These are phyloP conservation scores for Citrus reticulata DNA, from an alignment of 345 rosid species.

Conservation along the genomic window DNA sequence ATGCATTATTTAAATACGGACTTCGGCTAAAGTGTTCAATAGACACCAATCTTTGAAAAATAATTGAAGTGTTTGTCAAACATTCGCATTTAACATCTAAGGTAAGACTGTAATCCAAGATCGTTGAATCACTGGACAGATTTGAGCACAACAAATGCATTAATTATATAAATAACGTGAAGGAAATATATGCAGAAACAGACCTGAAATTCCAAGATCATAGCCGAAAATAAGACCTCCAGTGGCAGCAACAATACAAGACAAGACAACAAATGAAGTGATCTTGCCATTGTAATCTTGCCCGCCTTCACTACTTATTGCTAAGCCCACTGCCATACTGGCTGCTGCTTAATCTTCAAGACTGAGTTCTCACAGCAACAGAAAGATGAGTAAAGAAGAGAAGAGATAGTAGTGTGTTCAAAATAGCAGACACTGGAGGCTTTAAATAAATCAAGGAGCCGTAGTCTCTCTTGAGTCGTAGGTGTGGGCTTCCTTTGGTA, in stretches of 20 bases:
- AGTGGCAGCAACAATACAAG: constrained; percentile 84
- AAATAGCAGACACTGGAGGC: neutral
- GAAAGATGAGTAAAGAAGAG: neutral
- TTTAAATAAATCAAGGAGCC: neutral
- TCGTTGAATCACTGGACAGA: too few species aligned
- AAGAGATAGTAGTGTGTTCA: neutral
- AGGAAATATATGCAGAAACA: neutral
- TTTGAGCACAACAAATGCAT: too few species aligned
- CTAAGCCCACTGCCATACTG: constrained; percentile 45
- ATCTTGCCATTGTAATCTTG: constrained; percentile 45
- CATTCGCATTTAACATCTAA: too few species aligned
- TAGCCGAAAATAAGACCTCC: constrained; percentile 90
- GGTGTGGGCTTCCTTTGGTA: neutral
- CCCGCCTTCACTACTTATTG: constrained; percentile 16
- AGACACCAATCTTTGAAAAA: too few species aligned
- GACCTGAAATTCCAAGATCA: constrained; percentile 81
- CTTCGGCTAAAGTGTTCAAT: too few species aligned
- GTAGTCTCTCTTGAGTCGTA: neutral
- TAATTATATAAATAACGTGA: neutral
- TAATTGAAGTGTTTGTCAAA: too few species aligned
- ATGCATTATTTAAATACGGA: too few species aligned
- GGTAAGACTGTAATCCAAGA: too few species aligned
- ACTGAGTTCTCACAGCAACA: neutral
- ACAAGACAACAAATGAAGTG: constrained; percentile 57
- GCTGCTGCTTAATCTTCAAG: neutral